Conservation (phyloP, 2,329 filamentous ascomycete genomes). For the Triangularia setosa region DNA sequence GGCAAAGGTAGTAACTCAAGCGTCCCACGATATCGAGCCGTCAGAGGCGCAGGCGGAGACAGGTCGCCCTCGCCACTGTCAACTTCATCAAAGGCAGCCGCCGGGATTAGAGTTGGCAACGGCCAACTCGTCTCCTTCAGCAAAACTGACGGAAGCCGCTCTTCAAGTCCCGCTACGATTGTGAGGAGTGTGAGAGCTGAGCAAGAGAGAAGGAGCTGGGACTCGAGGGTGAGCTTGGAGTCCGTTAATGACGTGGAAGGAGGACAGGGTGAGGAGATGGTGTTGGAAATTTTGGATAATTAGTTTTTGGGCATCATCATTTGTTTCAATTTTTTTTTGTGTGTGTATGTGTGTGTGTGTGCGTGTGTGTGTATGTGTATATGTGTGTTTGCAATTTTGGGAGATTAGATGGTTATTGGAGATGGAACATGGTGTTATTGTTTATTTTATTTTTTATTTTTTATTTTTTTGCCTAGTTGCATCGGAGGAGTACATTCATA, state of each 20-base stretch:
- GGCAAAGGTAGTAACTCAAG: too few relatives aligned
- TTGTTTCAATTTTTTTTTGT: not conserved
- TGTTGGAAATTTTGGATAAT: not conserved
- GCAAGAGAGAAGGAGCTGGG: not conserved
- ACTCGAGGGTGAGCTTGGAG: not conserved
- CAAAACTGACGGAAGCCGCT: not conserved
- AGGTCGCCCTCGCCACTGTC: not conserved
- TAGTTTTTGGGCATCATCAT: not conserved
- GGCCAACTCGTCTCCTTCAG: not conserved
- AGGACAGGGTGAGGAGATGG: not conserved
- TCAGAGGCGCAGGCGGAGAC: not conserved
- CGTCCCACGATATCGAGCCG: not conserved
- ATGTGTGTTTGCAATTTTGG: too few relatives aligned
- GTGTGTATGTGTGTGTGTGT: too few relatives aligned
- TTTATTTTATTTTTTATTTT: too few relatives aligned
- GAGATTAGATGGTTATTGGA: too few relatives aligned
- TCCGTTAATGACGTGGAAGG: not conserved
- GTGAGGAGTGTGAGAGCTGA: not conserved
- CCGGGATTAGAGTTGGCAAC: not conserved
- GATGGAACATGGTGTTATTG: too few relatives aligned
- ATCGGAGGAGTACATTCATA: too few relatives aligned
- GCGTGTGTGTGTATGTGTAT: too few relatives aligned
- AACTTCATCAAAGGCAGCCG: not conserved
- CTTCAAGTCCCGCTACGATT: not conserved
- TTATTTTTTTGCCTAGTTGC: too few relatives aligned